A percentile compares a stretch with the other conserved stretches of the same genome.
phyloP scores from a whole-genome alignment of 371 early-diverging fungal species.

The Mortierella sp. region DNA sequence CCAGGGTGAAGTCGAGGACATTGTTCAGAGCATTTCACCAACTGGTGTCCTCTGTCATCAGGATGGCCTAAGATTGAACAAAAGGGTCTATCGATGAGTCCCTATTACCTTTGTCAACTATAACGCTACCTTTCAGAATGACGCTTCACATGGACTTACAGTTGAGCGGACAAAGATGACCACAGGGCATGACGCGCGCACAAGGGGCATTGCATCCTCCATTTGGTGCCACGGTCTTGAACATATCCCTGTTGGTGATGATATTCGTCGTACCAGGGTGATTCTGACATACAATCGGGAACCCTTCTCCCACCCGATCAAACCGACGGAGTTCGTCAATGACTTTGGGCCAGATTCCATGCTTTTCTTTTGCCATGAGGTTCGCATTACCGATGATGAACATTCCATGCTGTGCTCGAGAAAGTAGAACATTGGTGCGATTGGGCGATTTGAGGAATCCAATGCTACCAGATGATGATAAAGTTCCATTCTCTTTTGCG shows the following conservation, averaged over 20 bases:
- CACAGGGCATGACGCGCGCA: slow-evolving; percentile 36
- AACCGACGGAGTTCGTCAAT: slow-evolving; percentile 28
- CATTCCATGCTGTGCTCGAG: slow-evolving; percentile 71
- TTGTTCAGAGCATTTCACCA: slow-evolving; percentile 49
- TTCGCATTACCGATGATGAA: slow-evolving; percentile 64
- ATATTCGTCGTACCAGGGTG: slow-evolving; percentile 47
- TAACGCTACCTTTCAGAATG: not conserved
- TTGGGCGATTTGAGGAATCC: slow-evolving; percentile 84
- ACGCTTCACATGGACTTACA: slow-evolving; percentile 40
- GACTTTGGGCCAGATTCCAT: slow-evolving; percentile 56
- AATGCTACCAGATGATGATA: slow-evolving; percentile 56
- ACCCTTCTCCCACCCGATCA: slow-evolving; percentile 51
- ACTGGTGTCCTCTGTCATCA: slow-evolving; percentile 21
- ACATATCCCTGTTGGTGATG: slow-evolving; percentile 24
- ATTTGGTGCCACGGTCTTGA: slow-evolving; percentile 46
- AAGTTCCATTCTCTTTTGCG: slow-evolving; percentile 5
- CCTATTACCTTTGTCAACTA: not conserved
- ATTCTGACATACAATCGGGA: slow-evolving; percentile 58
- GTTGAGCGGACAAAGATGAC: slow-evolving; percentile 44
- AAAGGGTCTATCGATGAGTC: not conserved
- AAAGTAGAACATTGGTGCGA: slow-evolving; percentile 83
- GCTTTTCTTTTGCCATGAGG: slow-evolving; percentile 37
- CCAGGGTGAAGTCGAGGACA: slow-evolving; percentile 54
- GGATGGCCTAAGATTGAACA: slow-evolving; percentile 33
- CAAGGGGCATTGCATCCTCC: slow-evolving; percentile 54